A percentile compares a stretch with the other conserved stretches of the same genome.
These are phyloP conservation scores for Aquilaria agallochum DNA, from an alignment of 441 rosid genomes.

Conservation along the genomic window DNA sequence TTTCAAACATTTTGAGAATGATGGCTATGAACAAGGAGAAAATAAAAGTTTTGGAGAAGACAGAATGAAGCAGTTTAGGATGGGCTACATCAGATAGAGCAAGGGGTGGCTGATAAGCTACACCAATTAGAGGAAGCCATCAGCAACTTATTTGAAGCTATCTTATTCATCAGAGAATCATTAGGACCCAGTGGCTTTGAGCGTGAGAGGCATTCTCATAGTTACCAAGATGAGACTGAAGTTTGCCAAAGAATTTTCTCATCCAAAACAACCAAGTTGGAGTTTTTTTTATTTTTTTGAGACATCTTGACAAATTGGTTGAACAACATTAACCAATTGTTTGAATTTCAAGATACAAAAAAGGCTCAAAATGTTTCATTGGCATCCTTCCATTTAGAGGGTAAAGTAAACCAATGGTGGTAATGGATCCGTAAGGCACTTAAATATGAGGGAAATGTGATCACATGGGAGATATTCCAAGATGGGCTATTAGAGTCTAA, in stretches of 20 bases:
- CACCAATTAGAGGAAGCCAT: not conserved
- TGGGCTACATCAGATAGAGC: not conserved
- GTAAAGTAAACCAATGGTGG: not conserved
- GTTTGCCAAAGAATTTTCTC: not conserved
- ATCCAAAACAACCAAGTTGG: conserved; percentile 2
- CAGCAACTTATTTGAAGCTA: not conserved
- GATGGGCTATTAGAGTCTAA: conserved; percentile 1
- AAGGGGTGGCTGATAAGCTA: not conserved
- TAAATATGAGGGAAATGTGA: not conserved
- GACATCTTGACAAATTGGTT: not conserved
- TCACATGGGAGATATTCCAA: not conserved
- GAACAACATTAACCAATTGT: not conserved
- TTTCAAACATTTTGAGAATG: no score
- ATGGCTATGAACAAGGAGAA: conserved; percentile 2
- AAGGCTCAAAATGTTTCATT: not conserved
- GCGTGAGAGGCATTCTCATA: not conserved
- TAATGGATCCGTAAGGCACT: not conserved
- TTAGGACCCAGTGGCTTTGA: not conserved
- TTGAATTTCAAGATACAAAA: no score
- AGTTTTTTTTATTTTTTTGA: not conserved
- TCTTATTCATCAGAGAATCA: not conserved
- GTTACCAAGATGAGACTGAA: not conserved
- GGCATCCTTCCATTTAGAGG: conserved; percentile 1
- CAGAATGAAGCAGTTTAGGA: not conserved
- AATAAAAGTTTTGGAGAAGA: not conserved